Percentiles rank a stretch among this genome's conserved stretches.
These are phyloP conservation scores for Ceratocystis albifundus DNA, from an alignment of 2,329 filamentous ascomycete species.

Conservation along the genomic window DNA sequence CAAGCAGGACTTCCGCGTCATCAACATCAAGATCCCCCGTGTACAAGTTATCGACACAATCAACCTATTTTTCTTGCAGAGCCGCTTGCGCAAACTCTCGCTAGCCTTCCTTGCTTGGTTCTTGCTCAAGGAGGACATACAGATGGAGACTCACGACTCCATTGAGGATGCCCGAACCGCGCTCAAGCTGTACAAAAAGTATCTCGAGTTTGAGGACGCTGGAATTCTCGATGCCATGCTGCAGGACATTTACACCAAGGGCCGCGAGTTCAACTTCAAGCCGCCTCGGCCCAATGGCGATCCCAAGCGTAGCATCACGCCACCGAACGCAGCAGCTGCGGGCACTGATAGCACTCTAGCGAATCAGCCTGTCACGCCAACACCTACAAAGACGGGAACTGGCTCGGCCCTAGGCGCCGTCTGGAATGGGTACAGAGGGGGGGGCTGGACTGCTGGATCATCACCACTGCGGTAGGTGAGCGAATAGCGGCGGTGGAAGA, in stretches of 20 bases:
- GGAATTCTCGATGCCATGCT: conserved; percentile 75
- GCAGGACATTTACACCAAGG: conserved; percentile 64
- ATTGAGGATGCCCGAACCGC: conserved; percentile 93
- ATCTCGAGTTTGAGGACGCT: conserved; percentile 75
- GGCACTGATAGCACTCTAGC: not conserved
- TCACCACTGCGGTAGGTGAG: conserved; percentile 15
- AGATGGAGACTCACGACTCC: conserved; percentile 82
- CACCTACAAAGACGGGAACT: conserved; percentile 3
- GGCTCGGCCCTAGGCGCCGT: not conserved
- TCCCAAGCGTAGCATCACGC: conserved; percentile 18
- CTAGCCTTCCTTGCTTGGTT: conserved; percentile 86
- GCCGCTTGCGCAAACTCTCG: conserved; percentile 73
- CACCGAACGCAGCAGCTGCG: not conserved
- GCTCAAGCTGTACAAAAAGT: conserved; percentile 77
- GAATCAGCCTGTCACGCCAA: conserved; percentile 19
- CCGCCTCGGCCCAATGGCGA: conserved; percentile 34
- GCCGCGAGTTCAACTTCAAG: conserved; percentile 41
- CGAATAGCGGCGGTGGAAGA: not conserved
- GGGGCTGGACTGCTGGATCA: conserved; percentile 17
- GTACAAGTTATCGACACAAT: conserved; percentile 89
- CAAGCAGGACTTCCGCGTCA: conserved; percentile 91
- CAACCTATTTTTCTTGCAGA: conserved; percentile 74
- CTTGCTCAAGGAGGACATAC: conserved; percentile 85
- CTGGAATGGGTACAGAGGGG: conserved; percentile 3
- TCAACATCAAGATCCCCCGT: conserved; percentile 92